Percentiles rank a stretch among this genome's conserved stretches.
Evolutionary conservation across 257 asterid genomes (phyloP).

Genomic region (Forsythia viridissima): DNA sequence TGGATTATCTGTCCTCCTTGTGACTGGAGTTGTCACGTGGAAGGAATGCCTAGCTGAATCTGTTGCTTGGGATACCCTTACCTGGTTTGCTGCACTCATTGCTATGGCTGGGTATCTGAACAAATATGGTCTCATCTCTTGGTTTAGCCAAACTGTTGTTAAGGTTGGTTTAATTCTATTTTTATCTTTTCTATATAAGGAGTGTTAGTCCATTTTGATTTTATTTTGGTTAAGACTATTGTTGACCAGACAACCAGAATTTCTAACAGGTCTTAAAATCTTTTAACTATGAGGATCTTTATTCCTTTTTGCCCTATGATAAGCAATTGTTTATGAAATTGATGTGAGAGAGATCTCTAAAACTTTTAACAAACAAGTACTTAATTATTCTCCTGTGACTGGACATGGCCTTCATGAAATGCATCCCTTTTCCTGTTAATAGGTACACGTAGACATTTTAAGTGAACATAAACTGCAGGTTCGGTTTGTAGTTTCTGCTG

Average conservation of each 20-base stretch:
- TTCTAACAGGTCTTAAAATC: too few species aligned
- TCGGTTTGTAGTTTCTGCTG: not conserved
- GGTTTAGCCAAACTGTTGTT: constrained; percentile 97
- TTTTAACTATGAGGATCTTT: not conserved
- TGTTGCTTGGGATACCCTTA: constrained; percentile 98
- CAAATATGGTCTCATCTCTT: constrained; percentile 94
- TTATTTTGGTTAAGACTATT: too few species aligned
- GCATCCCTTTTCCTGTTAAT: not conserved
- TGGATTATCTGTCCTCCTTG: constrained; percentile 85
- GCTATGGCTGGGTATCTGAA: constrained; percentile 99
- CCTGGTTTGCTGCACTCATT: constrained; percentile 99
- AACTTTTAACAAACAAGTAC: not conserved
- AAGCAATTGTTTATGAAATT: not conserved
- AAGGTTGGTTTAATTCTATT: constrained; percentile 44
- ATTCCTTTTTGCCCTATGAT: not conserved
- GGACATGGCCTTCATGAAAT: not conserved
- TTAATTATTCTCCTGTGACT: not conserved
- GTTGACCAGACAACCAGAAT: too few species aligned
- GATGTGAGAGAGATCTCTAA: too few species aligned
- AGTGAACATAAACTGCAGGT: not conserved
- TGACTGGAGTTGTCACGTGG: constrained; percentile 95
- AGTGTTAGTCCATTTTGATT: not conserved
- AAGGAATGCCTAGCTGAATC: constrained; percentile 97
- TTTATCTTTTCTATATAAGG: not conserved
- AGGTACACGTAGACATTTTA: not conserved